Evolutionary conservation across 108 stramenopile species (phyloP).

Genomic region (Poteriospumella lacustris): DNA sequence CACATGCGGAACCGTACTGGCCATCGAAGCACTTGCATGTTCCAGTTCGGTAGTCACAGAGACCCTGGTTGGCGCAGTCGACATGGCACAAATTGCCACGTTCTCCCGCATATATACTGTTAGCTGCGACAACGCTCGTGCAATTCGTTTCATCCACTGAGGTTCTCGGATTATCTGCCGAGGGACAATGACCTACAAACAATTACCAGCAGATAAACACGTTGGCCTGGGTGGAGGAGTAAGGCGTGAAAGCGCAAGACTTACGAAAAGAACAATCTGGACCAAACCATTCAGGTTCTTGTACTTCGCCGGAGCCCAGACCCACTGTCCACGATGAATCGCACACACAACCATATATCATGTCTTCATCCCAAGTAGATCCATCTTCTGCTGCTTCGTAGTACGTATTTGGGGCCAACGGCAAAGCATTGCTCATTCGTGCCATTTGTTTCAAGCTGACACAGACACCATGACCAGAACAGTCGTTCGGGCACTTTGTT

Average conservation of each 20-base stretch:
- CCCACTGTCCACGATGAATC: conserved; percentile 59
- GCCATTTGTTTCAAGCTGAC: conserved; percentile 50
- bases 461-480: conserved; percentile 57
- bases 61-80: conserved; percentile 69
- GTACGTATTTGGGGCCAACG: conserved; percentile 40
- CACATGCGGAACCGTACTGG: conserved; percentile 35
- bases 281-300: conserved; percentile 60
- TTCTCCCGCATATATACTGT: neutral
- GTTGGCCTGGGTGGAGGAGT: neutral
- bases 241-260: neutral
- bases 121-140: neutral
- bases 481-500: conserved; percentile 59
- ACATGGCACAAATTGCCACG: conserved; percentile 31
- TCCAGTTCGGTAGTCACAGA: conserved; percentile 64
- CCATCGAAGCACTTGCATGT: conserved; percentile 67
- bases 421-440: conserved; percentile 43
- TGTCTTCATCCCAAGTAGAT: conserved; percentile 60
- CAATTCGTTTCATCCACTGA: conserved; percentile 11
- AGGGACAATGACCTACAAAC: conserved; percentile 24
- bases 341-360: conserved; percentile 60
- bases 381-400: conserved; percentile 40
- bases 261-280: conserved; percentile 46
- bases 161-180: conserved; percentile 22
- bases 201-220: neutral
- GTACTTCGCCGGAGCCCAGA: conserved; percentile 42